Evolutionary conservation across 1,139 yeast genomes (phyloP), one percentile per base, ranked within the genome.

Genomic region (Nakaseomyces uthaithaninus): DNA sequence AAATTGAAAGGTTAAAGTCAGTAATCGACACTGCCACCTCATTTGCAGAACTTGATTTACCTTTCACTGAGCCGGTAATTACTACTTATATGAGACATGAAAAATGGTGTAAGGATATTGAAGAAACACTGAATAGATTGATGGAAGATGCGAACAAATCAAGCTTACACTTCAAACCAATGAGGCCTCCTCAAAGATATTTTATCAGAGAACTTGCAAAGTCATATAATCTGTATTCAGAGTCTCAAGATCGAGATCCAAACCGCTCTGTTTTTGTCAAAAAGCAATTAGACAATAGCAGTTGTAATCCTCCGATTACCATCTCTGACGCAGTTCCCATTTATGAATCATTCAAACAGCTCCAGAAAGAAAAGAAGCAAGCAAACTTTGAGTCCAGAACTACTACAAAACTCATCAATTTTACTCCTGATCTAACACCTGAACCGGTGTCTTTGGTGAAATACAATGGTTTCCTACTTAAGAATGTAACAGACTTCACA

Each of bases 221-320:
- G 25, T 62, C 74, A 0, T 85, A 68, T 55, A 67, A 70, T 7
- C 55, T 86, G 12, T 77, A 74, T 51, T 68, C 82, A 0, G 87
- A 83, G 53, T 75, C 91, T 1, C 89, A 83, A 50, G 95, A 85
- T 57, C 74, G 74, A 2, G 95, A 85, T 48, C 95, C 95, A 0
- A 69, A 75, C 42, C 63, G 95, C 47, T 74, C 80, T 11, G 89
- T 85, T 0, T 80, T 74, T 45, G 68, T 86, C 11, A 74, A 72
- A 42, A 64, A 68, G 37, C 55, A 50, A 5, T 56, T 43, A 47
- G 42, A 43, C 9, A 56, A 76, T 0, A 49, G 45, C 3, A 48
- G 60, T 4, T 66, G 67, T 2, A 51, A 49, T 25, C 60, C 69
- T 27, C 42, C 49, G 2, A 45, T 69, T 10, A 39, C 51, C 3